phyloP scores from a whole-genome alignment of 73 alveolate genomes.

The Breviolum minutum region DNA sequence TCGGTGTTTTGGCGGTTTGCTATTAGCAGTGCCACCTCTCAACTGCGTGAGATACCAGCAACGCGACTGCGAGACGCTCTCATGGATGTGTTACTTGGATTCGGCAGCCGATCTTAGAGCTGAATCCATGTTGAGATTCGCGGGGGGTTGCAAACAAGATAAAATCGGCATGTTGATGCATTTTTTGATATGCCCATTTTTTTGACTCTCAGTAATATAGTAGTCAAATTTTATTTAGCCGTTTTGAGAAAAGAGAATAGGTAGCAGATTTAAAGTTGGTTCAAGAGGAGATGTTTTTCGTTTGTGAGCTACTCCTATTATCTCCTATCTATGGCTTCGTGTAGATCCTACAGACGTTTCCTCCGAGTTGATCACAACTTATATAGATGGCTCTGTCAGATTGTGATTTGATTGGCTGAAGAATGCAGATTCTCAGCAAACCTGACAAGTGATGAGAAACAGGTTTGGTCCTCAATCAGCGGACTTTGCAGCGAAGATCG shows the following conservation, averaged over 20 bases:
- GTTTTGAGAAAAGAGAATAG: no score
- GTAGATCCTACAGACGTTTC: not conserved
- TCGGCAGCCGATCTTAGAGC: not conserved
- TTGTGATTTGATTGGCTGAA: no score
- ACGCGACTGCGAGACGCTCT: slow-evolving; percentile 11
- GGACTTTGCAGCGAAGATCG: slow-evolving; percentile 4
- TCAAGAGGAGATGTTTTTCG: no score
- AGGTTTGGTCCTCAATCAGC: slow-evolving; percentile 51
- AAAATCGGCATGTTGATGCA: no score
- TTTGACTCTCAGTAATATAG: no score
- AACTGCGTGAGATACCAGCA: slow-evolving; percentile 21
- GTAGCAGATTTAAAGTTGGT: no score
- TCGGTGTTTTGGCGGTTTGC: slow-evolving; percentile 35
- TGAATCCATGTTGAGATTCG: no score
- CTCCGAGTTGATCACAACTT: not conserved
- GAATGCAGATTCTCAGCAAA: not conserved
- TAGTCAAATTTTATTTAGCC: no score
- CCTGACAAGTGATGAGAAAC: not conserved
- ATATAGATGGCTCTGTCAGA: no score
- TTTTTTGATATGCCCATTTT: no score
- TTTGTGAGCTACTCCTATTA: no score
- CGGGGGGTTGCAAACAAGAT: no score
- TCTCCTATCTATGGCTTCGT: not conserved
- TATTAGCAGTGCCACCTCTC: not conserved
- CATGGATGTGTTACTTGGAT: not conserved